Evolutionary conservation across 192 early-diverging fungal species (phyloP), one percentile per base, ranked within the genome.

Genomic region (Dissophora ornata): DNA sequence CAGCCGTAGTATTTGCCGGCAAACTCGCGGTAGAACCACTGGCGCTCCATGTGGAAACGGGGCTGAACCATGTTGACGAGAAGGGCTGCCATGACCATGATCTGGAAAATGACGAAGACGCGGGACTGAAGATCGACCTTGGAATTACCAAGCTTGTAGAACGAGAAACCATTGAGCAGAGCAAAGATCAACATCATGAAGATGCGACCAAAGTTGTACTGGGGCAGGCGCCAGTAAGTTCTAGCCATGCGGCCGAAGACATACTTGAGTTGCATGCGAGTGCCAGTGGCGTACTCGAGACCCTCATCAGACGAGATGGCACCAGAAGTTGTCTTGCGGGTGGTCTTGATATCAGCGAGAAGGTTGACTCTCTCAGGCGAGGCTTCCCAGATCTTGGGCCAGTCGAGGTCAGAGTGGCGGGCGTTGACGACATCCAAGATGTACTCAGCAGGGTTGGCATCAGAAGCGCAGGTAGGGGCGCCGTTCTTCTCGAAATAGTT

Each of bases 391-490:
- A 87, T 59, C 33, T 90, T 81, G 44, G 90, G 83, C 94, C 94
- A 96, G 62, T 91, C 85, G 18, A 86, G 79, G 3, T 57, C 55
- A 11, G 71, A 74, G n/a, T 80, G 81, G 38, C 88, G 85, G 54
- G 89, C 89, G 57, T 91, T 91, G 51, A 95, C 91, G 25, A 88
- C 89, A 65, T 95, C 91, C 33, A 95, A 73, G 45, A 95, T 93
- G 80, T 94, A 95, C 78, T 95, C 94, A 61, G 94, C 94, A 29
- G 91, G 91, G 67, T 96, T 94, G 51, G 86, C 94, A 19, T 78
- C 66, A 1, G 89, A 79, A 29, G 86, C 80, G 64, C 91, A 94
- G 16, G 66, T 79, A 26, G 79, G 82, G 0, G 89, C 92, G 44
- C 94, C 91, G 50, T 93, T 84, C 52, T 80, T 79, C 71, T 94